These are phyloP conservation scores for Psilocybe cubensis DNA, from an alignment of 768 basidiomycete genomes.

Conservation along the genomic window DNA sequence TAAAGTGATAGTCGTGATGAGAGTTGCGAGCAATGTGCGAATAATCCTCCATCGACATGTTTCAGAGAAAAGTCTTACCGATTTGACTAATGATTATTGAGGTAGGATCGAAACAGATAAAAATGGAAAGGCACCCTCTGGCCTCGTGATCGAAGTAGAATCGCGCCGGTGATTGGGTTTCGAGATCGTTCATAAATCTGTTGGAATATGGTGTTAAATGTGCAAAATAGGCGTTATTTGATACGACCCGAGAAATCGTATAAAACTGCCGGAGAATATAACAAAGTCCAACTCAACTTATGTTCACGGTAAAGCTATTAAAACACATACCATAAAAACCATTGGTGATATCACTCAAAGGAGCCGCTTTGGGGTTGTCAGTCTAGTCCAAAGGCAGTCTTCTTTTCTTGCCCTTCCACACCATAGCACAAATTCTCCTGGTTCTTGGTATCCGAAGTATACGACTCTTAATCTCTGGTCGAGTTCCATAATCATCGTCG, in stretches of 20 bases:
- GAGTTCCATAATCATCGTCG: conserved; percentile 3
- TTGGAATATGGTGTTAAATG: too few species aligned
- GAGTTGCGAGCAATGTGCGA: not conserved
- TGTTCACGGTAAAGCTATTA: too few species aligned
- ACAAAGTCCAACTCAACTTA: too few species aligned
- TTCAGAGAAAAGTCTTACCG: not conserved
- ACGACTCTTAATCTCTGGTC: conserved; percentile 19
- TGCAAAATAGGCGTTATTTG: too few species aligned
- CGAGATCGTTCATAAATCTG: too few species aligned
- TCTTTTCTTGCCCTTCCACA: conserved; percentile 16
- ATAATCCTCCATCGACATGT: not conserved
- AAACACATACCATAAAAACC: too few species aligned
- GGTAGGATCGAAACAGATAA: not conserved
- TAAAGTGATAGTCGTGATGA: not conserved
- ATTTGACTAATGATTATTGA: not conserved
- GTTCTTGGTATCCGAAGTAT: conserved; percentile 15
- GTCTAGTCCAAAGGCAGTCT: conserved; percentile 20
- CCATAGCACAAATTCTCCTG: conserved; percentile 23
- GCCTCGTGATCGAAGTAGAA: not conserved
- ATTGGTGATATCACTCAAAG: not conserved
- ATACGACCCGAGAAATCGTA: too few species aligned
- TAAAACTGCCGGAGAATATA: too few species aligned
- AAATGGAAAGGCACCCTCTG: not conserved
- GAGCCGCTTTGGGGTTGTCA: conserved; percentile 1
- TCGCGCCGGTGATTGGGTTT: too few species aligned